These are phyloP conservation scores for Syzygium aromaticum DNA, from an alignment of 345 rosid species.

Conservation along the genomic window DNA sequence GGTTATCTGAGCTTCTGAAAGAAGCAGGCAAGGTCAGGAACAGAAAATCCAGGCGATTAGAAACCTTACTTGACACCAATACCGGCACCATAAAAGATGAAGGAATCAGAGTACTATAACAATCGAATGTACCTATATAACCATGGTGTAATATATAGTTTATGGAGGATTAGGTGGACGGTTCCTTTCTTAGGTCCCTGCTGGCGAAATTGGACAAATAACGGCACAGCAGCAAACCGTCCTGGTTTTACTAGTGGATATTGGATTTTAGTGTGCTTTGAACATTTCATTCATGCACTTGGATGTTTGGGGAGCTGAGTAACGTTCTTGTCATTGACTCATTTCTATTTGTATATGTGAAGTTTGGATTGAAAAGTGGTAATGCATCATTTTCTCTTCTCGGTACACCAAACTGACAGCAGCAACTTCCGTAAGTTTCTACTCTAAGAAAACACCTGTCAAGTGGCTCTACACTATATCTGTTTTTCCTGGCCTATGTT, in stretches of 20 bases:
- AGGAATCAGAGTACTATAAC: constrained; percentile 18
- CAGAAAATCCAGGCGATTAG: constrained; percentile 59
- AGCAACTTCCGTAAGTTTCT: neutral
- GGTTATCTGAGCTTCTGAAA: constrained; percentile 68
- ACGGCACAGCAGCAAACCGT: neutral
- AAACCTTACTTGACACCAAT: constrained; percentile 57
- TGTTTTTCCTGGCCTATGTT: neutral
- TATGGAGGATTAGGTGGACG: constrained; percentile 10
- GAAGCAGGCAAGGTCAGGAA: constrained; percentile 79
- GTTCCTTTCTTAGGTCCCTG: constrained; percentile 3
- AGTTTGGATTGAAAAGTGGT: neutral
- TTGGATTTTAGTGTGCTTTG: neutral
- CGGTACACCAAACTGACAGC: neutral
- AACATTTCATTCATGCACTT: neutral
- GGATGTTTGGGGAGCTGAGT: neutral
- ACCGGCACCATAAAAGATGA: constrained; percentile 19
- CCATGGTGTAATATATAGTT: neutral
- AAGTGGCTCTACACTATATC: neutral
- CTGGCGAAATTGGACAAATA: constrained; percentile 1
- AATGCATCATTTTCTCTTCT: neutral
- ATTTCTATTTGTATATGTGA: neutral
- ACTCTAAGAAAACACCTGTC: neutral
- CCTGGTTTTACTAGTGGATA: neutral
- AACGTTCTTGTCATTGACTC: neutral
- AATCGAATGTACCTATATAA: constrained; percentile 11